These are phyloP conservation scores for Entophlyctis luteolus DNA, from an alignment of 192 early-diverging fungal genomes.

Conservation along the genomic window DNA sequence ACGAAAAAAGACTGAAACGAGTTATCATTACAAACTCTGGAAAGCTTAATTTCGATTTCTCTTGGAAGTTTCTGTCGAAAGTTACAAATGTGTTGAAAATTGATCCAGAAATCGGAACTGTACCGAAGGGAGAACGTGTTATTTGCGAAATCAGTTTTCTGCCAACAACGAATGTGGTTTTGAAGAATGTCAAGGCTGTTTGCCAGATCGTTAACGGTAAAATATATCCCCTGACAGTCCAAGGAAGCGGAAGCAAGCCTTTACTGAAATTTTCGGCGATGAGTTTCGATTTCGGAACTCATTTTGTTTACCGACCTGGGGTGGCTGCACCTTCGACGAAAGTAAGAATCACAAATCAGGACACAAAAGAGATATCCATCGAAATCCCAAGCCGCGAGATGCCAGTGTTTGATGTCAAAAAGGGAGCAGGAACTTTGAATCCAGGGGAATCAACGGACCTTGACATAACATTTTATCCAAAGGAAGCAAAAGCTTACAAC, in stretches of 20 bases:
- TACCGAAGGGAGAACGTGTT: constrained; percentile 49
- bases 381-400: constrained; percentile 35
- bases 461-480: constrained; percentile 48
- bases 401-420: constrained; percentile 40
- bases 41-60: constrained; percentile 56
- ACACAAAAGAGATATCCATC: constrained; percentile 46
- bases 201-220: constrained; percentile 57
- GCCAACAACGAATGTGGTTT: constrained; percentile 23
- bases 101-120: constrained; percentile 50
- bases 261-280: constrained; percentile 39
- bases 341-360: constrained; percentile 50
- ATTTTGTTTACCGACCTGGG: constrained; percentile 47
- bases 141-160: constrained; percentile 47
- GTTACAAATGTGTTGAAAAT: constrained; percentile 30
- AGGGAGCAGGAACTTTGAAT: constrained; percentile 26
- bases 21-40: constrained; percentile 55
- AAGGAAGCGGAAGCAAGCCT: constrained; percentile 44
- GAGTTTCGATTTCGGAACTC: constrained; percentile 48
- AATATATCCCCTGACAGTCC: constrained; percentile 43
- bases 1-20: constrained; percentile 50
- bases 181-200: constrained; percentile 44
- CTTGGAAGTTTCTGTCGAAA: constrained; percentile 43
- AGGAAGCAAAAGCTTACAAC: constrained; percentile 37
- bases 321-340: constrained; percentile 32
- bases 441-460: constrained; percentile 41